These are phyloP conservation scores for Saussurea involucrata DNA, from an alignment of 129 eudicot genomes.

Conservation along the genomic window DNA sequence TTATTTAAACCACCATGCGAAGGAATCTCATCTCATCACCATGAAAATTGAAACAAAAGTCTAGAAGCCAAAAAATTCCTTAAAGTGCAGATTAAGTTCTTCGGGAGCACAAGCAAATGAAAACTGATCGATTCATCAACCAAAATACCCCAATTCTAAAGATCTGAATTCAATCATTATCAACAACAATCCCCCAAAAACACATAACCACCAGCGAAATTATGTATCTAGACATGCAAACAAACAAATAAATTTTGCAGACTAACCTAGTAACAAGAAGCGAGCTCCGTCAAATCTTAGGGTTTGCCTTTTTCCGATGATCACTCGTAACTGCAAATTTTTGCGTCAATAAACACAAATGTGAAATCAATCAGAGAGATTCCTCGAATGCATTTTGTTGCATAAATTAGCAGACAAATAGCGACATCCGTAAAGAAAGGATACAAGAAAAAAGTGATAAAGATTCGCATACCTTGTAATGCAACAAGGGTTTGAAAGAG, in stretches of 20 bases:
- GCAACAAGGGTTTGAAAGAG: conserved; percentile 32
- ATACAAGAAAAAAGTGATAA: conserved; percentile 10
- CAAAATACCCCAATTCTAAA: not conserved
- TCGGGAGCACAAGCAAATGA: not conserved
- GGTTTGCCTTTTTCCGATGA: conserved; percentile 13
- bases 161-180: conserved; percentile 11
- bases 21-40: not conserved
- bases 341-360: conserved; percentile 9
- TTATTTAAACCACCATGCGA: conserved; percentile 9
- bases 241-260: not conserved
- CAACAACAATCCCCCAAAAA: not conserved
- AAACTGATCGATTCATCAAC: not conserved
- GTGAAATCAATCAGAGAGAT: conserved; percentile 14
- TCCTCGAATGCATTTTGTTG: conserved; percentile 8
- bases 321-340: conserved; percentile 22
- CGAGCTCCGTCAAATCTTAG: conserved; percentile 17
- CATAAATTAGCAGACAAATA: not conserved
- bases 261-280: conserved; percentile 19
- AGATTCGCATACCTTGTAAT: conserved; percentile 26
- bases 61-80: not conserved
- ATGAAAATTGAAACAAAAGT: not conserved
- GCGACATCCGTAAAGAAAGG: conserved; percentile 13
- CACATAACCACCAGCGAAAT: not conserved
- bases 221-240: not conserved
- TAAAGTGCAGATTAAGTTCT: not conserved